phyloP scores from a whole-genome alignment of 1,139 yeast genomes.

The Suhomyces wounanorum region DNA sequence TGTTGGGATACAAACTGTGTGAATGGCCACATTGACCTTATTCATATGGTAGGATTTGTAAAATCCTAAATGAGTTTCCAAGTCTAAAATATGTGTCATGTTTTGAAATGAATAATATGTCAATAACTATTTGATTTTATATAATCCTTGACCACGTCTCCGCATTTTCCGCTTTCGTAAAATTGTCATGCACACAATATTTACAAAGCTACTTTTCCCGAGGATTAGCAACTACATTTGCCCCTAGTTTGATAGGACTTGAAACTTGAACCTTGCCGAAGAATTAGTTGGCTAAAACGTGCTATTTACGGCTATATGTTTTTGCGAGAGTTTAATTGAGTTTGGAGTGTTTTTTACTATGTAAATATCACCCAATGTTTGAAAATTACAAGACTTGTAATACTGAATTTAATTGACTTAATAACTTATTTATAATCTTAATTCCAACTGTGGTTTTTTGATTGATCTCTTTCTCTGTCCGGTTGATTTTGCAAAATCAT shows the following conservation, averaged over 20 bases:
- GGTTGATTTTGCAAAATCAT: conserved; percentile 25
- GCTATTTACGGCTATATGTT: neutral
- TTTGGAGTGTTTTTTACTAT: too few relatives aligned
- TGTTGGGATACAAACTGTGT: conserved; percentile 76
- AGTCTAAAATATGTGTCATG: conserved; percentile 34
- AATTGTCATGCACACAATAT: neutral
- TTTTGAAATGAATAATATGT: neutral
- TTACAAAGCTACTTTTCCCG: neutral
- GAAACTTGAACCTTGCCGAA: neutral
- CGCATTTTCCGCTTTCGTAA: neutral
- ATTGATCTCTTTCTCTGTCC: conserved; percentile 43
- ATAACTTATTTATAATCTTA: conserved; percentile 34
- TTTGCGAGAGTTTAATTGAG: neutral
- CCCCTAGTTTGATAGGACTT: neutral
- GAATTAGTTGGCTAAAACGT: neutral
- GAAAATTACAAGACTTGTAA: neutral
- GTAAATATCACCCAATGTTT: too few relatives aligned
- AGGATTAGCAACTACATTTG: neutral
- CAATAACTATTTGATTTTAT: neutral
- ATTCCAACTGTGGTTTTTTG: conserved; percentile 57
- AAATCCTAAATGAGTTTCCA: conserved; percentile 71
- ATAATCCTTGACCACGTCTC: neutral
- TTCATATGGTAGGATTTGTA: conserved; percentile 84
- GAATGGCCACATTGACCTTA: conserved; percentile 70
- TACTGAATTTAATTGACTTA: neutral